Conservation (phyloP, 1,284 basidiomycete species). For the Rhodotorula sp. region DNA sequence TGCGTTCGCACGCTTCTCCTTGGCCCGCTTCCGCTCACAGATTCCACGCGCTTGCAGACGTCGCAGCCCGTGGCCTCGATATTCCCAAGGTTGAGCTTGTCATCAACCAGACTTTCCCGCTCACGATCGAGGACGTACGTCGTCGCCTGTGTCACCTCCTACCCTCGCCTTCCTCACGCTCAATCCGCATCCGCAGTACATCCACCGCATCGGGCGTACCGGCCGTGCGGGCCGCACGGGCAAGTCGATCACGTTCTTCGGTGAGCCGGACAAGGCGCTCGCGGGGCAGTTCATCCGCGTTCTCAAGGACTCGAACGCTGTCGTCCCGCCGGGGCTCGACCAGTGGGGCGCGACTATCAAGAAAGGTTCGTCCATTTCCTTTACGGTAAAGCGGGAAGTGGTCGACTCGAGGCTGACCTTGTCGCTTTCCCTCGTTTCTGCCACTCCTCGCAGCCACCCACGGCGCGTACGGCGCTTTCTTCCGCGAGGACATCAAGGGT, state of each 20-base stretch:
- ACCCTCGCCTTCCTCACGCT: constrained; percentile 28
- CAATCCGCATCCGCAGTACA: constrained; percentile 65
- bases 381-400: neutral
- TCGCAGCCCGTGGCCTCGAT: constrained; percentile 93
- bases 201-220: constrained; percentile 95
- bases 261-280: constrained; percentile 54
- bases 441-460: constrained; percentile 50
- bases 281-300: constrained; percentile 91
- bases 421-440: neutral
- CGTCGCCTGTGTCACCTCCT: neutral
- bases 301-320: constrained; percentile 79
- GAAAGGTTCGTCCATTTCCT: constrained; percentile 60
- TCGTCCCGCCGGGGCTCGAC: constrained; percentile 70
- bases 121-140: constrained; percentile 73
- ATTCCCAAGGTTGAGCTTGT: constrained; percentile 88
- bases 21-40: too few relatives aligned
- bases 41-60: constrained; percentile 59
- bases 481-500: constrained; percentile 70
- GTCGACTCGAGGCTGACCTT: neutral
- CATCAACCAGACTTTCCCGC: constrained; percentile 90
- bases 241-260: constrained; percentile 94
- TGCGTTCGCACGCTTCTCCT: neutral
- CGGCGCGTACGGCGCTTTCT: constrained; percentile 65
- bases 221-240: constrained; percentile 89
- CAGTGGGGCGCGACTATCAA: constrained; percentile 97